Percentiles rank a stretch among this genome's conserved stretches.
These are phyloP conservation scores for Globisporangium cylindrosporum DNA, from an alignment of 352 stramenopile species.

Conservation along the genomic window DNA sequence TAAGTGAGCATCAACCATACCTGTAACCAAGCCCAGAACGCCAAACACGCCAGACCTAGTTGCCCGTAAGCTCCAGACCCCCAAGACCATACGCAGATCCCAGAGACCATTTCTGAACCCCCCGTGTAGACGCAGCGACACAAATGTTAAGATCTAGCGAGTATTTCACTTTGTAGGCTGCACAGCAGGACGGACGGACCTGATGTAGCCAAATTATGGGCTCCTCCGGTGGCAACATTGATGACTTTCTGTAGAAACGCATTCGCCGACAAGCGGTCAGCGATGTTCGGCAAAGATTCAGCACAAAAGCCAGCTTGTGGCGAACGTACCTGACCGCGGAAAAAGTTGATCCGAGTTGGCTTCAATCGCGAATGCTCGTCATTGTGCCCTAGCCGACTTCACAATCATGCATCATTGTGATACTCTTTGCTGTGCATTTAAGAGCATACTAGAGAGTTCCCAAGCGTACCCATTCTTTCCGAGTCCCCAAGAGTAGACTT, in stretches of 20 bases:
- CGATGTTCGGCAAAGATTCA: not conserved
- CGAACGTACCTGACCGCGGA: constrained; percentile 46
- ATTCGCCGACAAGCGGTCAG: not conserved
- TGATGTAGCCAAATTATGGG: constrained; percentile 66
- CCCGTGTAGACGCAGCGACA: not conserved
- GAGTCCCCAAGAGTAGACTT: constrained; percentile 80
- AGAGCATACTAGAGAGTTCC: not conserved
- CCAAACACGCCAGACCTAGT: constrained; percentile 33
- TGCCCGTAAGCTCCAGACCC: constrained; percentile 59
- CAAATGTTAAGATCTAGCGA: not conserved
- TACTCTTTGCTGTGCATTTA: not conserved
- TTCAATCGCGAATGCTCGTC: constrained; percentile 50
- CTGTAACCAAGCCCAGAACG: too few species aligned
- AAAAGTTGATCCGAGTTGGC: constrained; percentile 67
- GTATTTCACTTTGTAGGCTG: not conserved
- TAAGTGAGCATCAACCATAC: not conserved
- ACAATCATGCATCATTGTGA: not conserved
- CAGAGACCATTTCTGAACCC: constrained; percentile 44
- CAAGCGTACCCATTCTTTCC: constrained; percentile 54
- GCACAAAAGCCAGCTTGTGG: not conserved
- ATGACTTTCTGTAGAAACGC: constrained; percentile 60
- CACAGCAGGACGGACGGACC: constrained; percentile 22
- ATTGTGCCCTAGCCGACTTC: constrained; percentile 65
- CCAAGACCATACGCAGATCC: constrained; percentile 74
- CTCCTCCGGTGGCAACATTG: constrained; percentile 42